These are phyloP conservation scores for Aaosphaeria pasadenensis DNA, from an alignment of 2,329 filamentous ascomycete species.

Conservation along the genomic window DNA sequence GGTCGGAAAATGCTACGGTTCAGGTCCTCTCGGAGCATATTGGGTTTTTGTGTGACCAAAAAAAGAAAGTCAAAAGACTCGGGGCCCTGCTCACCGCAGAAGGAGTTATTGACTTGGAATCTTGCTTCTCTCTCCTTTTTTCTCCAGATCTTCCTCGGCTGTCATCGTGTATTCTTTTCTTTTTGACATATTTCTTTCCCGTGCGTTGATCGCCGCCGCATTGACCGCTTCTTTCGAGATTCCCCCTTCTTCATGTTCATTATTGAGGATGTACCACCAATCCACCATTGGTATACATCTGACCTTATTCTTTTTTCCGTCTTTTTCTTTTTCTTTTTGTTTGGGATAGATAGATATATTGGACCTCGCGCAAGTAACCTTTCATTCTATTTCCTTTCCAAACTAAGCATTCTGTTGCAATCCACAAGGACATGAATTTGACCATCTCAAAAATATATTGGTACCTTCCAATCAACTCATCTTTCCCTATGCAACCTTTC, in stretches of 20 bases:
- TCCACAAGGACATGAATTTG: too few relatives aligned
- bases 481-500: too few relatives aligned
- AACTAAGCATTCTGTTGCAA: too few relatives aligned
- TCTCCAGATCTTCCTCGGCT: too few relatives aligned
- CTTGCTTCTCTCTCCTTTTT: not conserved
- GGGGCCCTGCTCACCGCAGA: not conserved
- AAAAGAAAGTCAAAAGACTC: not conserved
- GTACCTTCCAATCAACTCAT: too few relatives aligned
- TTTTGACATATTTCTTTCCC: not conserved
- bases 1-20: not conserved
- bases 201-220: slow-evolving; percentile 23
- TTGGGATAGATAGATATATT: slow-evolving; percentile 1
- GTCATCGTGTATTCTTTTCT: not conserved
- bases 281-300: not conserved
- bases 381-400: too few relatives aligned
- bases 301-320: not conserved
- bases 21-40: too few relatives aligned
- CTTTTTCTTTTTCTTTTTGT: not conserved
- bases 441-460: too few relatives aligned
- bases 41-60: too few relatives aligned
- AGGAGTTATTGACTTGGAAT: not conserved
- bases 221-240: slow-evolving; percentile 3
- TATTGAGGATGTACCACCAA: not conserved
- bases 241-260: slow-evolving; percentile 7
- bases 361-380: too few relatives aligned